phyloP scores from a whole-genome alignment of 768 basidiomycete genomes.

The Suillus cothurnatus region DNA sequence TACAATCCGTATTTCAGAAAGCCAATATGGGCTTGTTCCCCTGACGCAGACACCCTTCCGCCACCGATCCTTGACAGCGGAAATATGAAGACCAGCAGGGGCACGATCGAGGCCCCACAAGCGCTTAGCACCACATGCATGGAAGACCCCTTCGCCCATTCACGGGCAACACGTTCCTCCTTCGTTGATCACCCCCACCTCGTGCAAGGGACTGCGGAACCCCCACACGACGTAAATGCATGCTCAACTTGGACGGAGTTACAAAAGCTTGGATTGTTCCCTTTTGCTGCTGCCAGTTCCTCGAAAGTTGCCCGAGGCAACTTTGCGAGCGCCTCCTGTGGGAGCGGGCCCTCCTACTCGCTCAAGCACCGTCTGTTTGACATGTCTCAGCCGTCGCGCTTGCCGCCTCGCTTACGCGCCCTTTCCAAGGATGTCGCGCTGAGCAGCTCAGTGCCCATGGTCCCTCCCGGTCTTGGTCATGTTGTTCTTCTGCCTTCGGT shows the following conservation, averaged over 20 bases:
- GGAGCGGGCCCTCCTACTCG: slow-evolving; percentile 8
- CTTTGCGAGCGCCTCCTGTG: slow-evolving; percentile 3
- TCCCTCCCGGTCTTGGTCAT: slow-evolving; percentile 8
- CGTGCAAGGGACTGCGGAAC: slow-evolving; percentile 16
- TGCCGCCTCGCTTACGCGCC: neutral
- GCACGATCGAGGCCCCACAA: neutral
- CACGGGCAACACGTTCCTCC: slow-evolving; percentile 11
- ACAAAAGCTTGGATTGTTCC: neutral
- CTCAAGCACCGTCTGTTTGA: neutral
- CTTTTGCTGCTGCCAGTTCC: slow-evolving; percentile 2
- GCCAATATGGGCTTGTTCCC: slow-evolving; percentile 14
- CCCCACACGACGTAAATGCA: slow-evolving; percentile 30
- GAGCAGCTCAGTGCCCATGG: slow-evolving; percentile 9
- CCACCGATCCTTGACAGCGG: slow-evolving; percentile 14
- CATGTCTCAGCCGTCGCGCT: slow-evolving; percentile 1
- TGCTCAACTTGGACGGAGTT: slow-evolving; percentile 17
- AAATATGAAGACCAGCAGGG: slow-evolving; percentile 7
- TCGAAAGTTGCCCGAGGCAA: slow-evolving; percentile 7
- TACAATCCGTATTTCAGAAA: slow-evolving; percentile 14
- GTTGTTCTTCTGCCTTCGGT: neutral
- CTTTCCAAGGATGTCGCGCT: neutral
- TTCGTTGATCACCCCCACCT: slow-evolving; percentile 16
- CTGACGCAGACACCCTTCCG: slow-evolving; percentile 13
- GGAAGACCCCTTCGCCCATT: slow-evolving; percentile 10
- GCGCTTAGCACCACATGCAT: neutral